A percentile compares a stretch with the other conserved stretches of the same genome.
Conservation (phyloP, 805 yeast species). For the Sugiyamaella qingdaonensis region DNA sequence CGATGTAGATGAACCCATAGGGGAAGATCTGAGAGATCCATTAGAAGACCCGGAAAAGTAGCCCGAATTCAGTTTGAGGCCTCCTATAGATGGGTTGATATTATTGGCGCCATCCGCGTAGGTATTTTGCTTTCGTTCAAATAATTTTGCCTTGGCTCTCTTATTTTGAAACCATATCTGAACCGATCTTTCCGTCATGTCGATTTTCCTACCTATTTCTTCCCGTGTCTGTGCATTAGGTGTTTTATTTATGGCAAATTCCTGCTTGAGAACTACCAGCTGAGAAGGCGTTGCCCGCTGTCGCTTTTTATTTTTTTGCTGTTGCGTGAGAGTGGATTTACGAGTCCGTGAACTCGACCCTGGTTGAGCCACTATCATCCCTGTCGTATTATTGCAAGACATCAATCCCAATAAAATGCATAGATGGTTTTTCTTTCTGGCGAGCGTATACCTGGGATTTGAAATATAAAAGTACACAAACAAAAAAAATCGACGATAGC, state of each 20-base stretch:
- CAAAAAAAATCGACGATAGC: no score
- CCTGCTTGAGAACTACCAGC: conserved; percentile 14
- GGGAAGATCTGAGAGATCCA: not conserved
- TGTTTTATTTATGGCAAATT: conserved; percentile 20
- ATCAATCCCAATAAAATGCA: not conserved
- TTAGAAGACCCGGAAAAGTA: not conserved
- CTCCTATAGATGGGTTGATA: not conserved
- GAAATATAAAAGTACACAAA: no score
- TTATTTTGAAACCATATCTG: conserved; percentile 98
- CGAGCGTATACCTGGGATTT: no score
- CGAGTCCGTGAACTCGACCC: conserved; percentile 8
- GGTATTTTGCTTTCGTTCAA: conserved; percentile 3
- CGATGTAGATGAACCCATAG: not conserved
- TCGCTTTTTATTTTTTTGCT: conserved; percentile 23
- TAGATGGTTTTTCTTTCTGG: no score
- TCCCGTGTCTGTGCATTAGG: conserved; percentile 31
- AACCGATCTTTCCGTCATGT: conserved; percentile 94
- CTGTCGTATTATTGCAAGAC: not conserved
- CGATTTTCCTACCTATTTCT: conserved; percentile 73
- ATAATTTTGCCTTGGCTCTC: conserved; percentile 22
- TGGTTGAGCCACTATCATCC: not conserved
- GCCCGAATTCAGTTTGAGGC: not conserved
- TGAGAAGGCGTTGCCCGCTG: conserved; percentile 25
- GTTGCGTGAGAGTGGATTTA: conserved; percentile 25
- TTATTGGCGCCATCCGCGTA: not conserved